Evolutionary conservation across 129 eudicot species (phyloP), one percentile per base, ranked within the genome.

Genomic region (Artemisia annua): DNA sequence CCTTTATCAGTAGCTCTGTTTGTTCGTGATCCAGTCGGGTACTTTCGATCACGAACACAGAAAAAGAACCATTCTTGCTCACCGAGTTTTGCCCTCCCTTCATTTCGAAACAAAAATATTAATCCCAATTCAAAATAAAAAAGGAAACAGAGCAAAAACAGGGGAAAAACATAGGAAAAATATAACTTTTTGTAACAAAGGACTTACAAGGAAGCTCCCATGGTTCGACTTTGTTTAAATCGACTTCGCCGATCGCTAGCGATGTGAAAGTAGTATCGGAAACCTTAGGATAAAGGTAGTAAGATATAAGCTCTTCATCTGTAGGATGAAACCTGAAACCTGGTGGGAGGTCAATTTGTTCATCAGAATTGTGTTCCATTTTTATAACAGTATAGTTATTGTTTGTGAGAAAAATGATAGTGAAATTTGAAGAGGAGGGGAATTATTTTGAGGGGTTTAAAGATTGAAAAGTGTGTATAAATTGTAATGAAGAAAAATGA

Each of bases 61-160:
- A 92, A 92, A 64, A 92, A 92, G 69, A 88, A 92, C 96, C 97
- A 92, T 51, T 92, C 97, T 68, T 88, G 88, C 19, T 92, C 97
- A 3, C 98, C 98, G 76, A 89, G 82, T 67, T 92, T 92, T 61
- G 98, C 98, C 61, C 67, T 86, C 93, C 94, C 96, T 89, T 30
- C 71, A 81, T 59, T 17, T 11, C 20, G 52, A 73, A 69, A 56
- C 43, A 20, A 46, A 60, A 68, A 68, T 3, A 7, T 49, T 50
- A 65, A 19, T 2, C 7, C 2, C 19, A 18, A 14, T 13, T 7
- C 16, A 11, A 49, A 3, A 15, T 3, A 1, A n/a, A n/a, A n/a
- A n/a, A n/a, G n/a, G n/a, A n/a, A 17, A 52, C 22, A 66, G 11
- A 5, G 24, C 17, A 39, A 48, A 73, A 52, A 63, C 61, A 46